These are phyloP conservation scores for Aegilops speltoides DNA, from an alignment of 176 grass and related monocot genomes.

Conservation along the genomic window DNA sequence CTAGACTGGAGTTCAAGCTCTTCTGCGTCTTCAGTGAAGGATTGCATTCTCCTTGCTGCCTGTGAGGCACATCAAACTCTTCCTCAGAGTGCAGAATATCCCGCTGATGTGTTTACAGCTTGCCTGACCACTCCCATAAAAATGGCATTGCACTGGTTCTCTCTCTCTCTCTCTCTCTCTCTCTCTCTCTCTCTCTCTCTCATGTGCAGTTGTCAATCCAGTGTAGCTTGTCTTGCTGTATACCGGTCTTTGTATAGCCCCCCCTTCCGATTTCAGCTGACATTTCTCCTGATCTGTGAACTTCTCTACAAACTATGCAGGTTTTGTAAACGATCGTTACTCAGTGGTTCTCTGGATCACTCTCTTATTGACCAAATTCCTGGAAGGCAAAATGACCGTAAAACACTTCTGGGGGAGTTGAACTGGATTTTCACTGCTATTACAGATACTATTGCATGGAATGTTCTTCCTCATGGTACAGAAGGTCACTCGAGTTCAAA, in stretches of 20 bases:
- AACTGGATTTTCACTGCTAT: conserved; percentile 99
- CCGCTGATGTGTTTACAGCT: conserved; percentile 95
- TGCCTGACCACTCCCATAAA: conserved; percentile 97
- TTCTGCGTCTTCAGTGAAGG: conserved; percentile 67
- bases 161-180: background rate
- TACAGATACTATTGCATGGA: conserved; percentile 98
- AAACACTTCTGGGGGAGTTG: conserved; percentile 92
- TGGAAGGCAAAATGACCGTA: conserved; percentile 96
- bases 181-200: background rate
- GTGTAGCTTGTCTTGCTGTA: background rate
- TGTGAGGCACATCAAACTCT: conserved; percentile 94
- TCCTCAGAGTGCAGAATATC: conserved; percentile 92
- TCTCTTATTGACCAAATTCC: conserved; percentile 88
- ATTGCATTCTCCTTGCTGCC: conserved; percentile 97
- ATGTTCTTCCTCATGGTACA: conserved; percentile 96
- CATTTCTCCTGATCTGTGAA: conserved; percentile 17
- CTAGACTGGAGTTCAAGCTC: conserved; percentile 65
- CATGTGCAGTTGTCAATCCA: background rate
- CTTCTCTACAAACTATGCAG: conserved; percentile 44
- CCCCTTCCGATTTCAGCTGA: background rate
- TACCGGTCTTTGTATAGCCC: background rate
- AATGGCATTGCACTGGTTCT: conserved; percentile 92
- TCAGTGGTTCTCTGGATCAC: conserved; percentile 62
- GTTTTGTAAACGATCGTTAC: conserved; percentile 84
- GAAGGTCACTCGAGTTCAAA: background rate